Conservation (phyloP, 352 stramenopile genomes). For the Phytophthora gonapodyides region DNA sequence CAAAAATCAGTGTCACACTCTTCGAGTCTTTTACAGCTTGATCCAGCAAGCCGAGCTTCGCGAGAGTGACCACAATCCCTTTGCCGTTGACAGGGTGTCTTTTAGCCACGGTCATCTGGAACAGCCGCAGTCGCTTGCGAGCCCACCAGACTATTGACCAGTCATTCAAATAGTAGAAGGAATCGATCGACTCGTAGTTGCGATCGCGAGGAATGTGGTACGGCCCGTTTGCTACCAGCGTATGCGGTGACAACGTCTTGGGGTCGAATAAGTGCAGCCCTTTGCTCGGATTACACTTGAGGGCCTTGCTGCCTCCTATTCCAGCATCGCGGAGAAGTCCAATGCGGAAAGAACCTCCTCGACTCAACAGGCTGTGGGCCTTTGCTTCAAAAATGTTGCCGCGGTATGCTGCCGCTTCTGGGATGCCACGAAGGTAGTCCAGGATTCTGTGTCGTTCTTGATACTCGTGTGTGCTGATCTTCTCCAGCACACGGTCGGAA, state of each 20-base stretch:
- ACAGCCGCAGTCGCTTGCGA: slow-evolving; percentile 4
- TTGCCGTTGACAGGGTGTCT: slow-evolving; percentile 13
- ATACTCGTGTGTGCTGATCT: not conserved
- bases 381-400: slow-evolving; percentile 4
- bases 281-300: not conserved
- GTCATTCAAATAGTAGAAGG: slow-evolving; percentile 13
- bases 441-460: not conserved
- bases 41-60: slow-evolving; percentile 4
- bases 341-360: not conserved
- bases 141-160: too few species aligned
- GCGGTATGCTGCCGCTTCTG: slow-evolving; percentile 3
- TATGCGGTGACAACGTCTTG: too few species aligned
- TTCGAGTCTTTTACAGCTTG: slow-evolving; percentile 1
- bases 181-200: slow-evolving; percentile 10
- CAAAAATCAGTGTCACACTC: slow-evolving; percentile 10
- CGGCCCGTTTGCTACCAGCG: slow-evolving; percentile 4
- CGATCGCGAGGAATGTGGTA: slow-evolving; percentile 5
- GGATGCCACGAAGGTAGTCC: not conserved
- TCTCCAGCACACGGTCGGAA: slow-evolving; percentile 4
- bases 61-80: slow-evolving; percentile 1
- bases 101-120: slow-evolving; percentile 7
- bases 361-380: not conserved
- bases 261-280: slow-evolving; percentile 9
- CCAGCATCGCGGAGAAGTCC: not conserved
- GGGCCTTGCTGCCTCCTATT: not conserved